Evolutionary conservation across 768 basidiomycete species (phyloP).

Genomic region (Chalciporus sphaerocephalus): DNA sequence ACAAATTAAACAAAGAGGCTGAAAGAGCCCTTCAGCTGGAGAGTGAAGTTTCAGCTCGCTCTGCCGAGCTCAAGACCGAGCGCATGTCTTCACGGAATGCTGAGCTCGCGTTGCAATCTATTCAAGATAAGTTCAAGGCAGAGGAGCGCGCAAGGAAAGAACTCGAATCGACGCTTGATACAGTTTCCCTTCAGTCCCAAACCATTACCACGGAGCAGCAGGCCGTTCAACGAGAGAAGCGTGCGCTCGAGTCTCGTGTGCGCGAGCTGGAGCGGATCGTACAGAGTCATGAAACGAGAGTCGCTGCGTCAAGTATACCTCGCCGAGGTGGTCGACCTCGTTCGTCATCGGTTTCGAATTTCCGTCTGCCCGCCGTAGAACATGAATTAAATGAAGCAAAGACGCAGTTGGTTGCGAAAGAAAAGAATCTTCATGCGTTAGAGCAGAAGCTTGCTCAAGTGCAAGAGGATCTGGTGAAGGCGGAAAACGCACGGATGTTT

Average conservation of each 20-base stretch:
- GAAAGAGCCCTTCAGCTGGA: slow-evolving; percentile 55
- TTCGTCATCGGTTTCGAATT: slow-evolving; percentile 56
- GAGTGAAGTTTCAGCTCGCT: slow-evolving; percentile 41
- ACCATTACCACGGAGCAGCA: slow-evolving; percentile 37
- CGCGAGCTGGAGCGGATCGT: slow-evolving; percentile 50
- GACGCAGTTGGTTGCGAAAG: slow-evolving; percentile 41
- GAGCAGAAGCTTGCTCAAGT: slow-evolving; percentile 47
- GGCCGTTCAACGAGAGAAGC: slow-evolving; percentile 58
- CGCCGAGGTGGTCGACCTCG: slow-evolving; percentile 42
- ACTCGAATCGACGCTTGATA: slow-evolving; percentile 53
- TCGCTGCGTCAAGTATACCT: slow-evolving; percentile 28
- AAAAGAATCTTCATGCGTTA: slow-evolving; percentile 38
- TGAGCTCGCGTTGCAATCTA: slow-evolving; percentile 43
- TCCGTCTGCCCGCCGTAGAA: slow-evolving; percentile 49
- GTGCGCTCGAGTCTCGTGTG: slow-evolving; percentile 50
- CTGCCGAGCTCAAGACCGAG: slow-evolving; percentile 57
- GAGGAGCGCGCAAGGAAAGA: slow-evolving; percentile 49
- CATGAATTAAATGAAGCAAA: slow-evolving; percentile 51
- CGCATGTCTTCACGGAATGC: slow-evolving; percentile 49
- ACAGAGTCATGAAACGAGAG: slow-evolving; percentile 34
- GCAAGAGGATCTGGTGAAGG: slow-evolving; percentile 46
- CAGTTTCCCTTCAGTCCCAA: slow-evolving; percentile 51
- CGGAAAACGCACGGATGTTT: slow-evolving; percentile 58
- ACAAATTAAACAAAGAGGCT: slow-evolving; percentile 51
- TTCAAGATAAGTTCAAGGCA: slow-evolving; percentile 48